These are phyloP conservation scores for Colletotrichum sp. DNA, from an alignment of 2,329 filamentous ascomycete species.

Conservation along the genomic window DNA sequence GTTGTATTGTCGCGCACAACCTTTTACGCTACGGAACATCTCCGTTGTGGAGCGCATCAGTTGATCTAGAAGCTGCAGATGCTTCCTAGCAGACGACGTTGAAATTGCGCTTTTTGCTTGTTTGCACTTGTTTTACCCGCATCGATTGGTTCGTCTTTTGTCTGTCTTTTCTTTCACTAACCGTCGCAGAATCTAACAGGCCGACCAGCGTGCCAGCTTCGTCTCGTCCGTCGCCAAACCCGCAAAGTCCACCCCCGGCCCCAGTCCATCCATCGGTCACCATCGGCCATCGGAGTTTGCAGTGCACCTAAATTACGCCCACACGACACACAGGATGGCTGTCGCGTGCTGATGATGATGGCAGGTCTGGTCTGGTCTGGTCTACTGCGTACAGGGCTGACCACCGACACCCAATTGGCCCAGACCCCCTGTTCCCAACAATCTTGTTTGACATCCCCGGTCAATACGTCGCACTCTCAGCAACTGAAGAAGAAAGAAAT, in stretches of 20 bases:
- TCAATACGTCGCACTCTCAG: background rate
- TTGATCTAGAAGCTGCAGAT: background rate
- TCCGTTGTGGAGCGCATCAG: constrained; percentile 15
- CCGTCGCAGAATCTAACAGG: background rate
- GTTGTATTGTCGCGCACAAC: background rate
- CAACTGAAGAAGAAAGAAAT: background rate
- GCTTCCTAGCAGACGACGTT: background rate
- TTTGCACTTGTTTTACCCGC: background rate
- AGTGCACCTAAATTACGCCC: background rate
- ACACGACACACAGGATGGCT: background rate
- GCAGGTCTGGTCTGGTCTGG: background rate
- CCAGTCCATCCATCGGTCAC: background rate
- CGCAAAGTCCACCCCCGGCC: constrained; percentile 3
- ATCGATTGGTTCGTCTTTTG: background rate
- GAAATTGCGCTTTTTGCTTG: background rate
- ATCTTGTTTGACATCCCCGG: background rate
- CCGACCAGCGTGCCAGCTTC: background rate
- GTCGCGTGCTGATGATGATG: constrained; percentile 9
- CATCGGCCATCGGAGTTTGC: background rate
- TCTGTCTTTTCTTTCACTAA: background rate
- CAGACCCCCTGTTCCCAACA: background rate
- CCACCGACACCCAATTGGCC: background rate
- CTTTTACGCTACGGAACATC: constrained; percentile 9
- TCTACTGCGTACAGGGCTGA: background rate
- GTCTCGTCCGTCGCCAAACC: constrained; percentile 2